Evolutionary conservation across 495 filamentous ascomycete genomes (phyloP).

Genomic region (Thermothielavioides terrestris): DNA sequence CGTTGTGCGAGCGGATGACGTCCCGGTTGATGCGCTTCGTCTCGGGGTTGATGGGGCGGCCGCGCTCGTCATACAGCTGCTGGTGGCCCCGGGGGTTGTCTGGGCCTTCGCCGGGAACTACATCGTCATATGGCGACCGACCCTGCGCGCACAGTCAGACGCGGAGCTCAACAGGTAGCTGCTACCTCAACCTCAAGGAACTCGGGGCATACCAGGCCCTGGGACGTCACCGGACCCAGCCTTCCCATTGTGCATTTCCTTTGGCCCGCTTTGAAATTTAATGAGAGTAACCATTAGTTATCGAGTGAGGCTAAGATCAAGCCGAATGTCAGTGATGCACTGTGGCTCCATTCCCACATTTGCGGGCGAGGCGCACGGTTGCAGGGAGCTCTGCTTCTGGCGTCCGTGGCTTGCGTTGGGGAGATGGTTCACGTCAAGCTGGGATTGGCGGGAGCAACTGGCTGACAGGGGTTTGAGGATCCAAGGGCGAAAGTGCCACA

Average conservation of each 20-base stretch:
- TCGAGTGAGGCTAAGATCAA: no score
- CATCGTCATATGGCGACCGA: constrained; percentile 62
- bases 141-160: constrained; percentile 38
- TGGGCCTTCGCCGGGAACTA: constrained; percentile 39
- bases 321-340: no score
- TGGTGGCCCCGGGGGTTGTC: constrained; percentile 38
- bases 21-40: constrained; percentile 43
- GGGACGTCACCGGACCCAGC: constrained; percentile 42
- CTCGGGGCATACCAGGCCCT: constrained; percentile 39
- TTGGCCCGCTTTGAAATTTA: no score
- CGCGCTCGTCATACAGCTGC: constrained; percentile 63
- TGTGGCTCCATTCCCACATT: neutral
- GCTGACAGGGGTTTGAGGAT: neutral
- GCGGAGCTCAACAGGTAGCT: no score
- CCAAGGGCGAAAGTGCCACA: no score
- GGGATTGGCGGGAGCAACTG: neutral
- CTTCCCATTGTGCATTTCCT: constrained; percentile 32
- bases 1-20: constrained; percentile 47
- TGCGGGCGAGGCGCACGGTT: no score
- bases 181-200: neutral
- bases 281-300: no score
- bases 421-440: neutral
- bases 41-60: constrained; percentile 56
- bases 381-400: no score
- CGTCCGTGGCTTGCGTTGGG: neutral